Conservation (phyloP, 176 grass and related monocot species). For the Triticum aestivum region DNA sequence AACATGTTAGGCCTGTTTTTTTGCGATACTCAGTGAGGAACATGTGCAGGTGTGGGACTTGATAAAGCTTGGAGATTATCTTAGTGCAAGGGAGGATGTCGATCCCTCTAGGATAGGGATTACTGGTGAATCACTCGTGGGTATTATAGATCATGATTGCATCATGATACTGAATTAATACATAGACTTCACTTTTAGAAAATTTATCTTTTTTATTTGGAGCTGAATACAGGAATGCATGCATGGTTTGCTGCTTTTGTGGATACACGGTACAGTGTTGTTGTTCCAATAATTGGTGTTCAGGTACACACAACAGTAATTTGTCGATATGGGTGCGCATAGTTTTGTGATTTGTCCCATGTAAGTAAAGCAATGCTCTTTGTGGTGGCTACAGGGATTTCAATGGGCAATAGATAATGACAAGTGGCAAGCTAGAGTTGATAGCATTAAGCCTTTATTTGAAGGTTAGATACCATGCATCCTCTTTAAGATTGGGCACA, state of each 20-base stretch:
- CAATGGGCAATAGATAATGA: slow-evolving; percentile 89
- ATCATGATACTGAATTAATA: slow-evolving; percentile 23
- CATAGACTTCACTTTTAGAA: slow-evolving; percentile 13
- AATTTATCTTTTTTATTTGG: slow-evolving; percentile 2
- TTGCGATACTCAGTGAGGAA: not conserved
- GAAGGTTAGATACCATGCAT: slow-evolving; percentile 56
- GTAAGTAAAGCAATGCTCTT: slow-evolving; percentile 17
- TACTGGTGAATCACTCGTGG: slow-evolving; percentile 97
- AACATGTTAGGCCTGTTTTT: not conserved
- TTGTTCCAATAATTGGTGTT: slow-evolving; percentile 90
- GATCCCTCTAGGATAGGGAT: slow-evolving; percentile 79
- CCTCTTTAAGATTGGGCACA: not conserved
- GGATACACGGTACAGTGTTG: slow-evolving; percentile 64
- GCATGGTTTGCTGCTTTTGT: slow-evolving; percentile 87
- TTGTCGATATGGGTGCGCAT: not conserved
- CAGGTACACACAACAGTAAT: slow-evolving; percentile 47
- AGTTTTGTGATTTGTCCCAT: not conserved
- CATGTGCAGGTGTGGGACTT: slow-evolving; percentile 86
- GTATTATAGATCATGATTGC: slow-evolving; percentile 31
- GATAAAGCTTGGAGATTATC: slow-evolving; percentile 89
- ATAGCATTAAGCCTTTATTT: slow-evolving; percentile 85
- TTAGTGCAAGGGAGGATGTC: slow-evolving; percentile 67
- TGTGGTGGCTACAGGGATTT: slow-evolving; percentile 58
- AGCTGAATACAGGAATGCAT: slow-evolving; percentile 76
- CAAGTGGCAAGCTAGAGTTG: slow-evolving; percentile 76